Percentiles rank a stretch among this genome's conserved stretches.
These are phyloP conservation scores for Balakata baccata DNA, from an alignment of 345 rosid species.

Conservation along the genomic window DNA sequence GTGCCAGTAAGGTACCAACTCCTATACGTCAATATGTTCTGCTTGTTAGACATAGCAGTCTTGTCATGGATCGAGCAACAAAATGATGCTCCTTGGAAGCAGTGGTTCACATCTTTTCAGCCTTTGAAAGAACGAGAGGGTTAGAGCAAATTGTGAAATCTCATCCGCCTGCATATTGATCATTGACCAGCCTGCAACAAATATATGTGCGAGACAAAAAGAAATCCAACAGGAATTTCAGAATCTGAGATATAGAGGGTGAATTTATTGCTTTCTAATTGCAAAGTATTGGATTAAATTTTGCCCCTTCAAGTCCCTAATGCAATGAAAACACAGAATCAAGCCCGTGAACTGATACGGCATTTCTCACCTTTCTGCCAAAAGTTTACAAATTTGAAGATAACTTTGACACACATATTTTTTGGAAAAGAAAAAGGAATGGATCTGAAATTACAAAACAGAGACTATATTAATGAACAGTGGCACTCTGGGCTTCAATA, in stretches of 20 bases:
- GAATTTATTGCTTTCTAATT: slow-evolving; percentile 15
- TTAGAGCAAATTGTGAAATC: slow-evolving; percentile 39
- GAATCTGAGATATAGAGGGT: slow-evolving; percentile 16
- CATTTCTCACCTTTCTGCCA: not conserved
- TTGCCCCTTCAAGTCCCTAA: not conserved
- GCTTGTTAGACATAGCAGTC: slow-evolving; percentile 81
- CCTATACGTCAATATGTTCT: slow-evolving; percentile 77
- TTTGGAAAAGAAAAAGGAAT: no score
- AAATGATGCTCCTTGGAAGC: slow-evolving; percentile 93
- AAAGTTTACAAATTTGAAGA: not conserved
- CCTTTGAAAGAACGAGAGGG: slow-evolving; percentile 54
- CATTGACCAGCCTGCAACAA: not conserved
- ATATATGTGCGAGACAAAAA: not conserved
- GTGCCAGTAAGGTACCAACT: slow-evolving; percentile 84
- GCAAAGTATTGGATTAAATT: not conserved
- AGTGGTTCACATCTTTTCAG: slow-evolving; percentile 58
- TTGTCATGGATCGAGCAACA: slow-evolving; percentile 92
- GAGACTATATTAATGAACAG: slow-evolving; percentile 51
- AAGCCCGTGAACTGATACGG: slow-evolving; percentile 1
- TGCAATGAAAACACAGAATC: not conserved
- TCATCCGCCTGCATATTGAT: not conserved
- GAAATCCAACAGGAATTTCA: slow-evolving; percentile 15
- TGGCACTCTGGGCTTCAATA: slow-evolving; percentile 71
- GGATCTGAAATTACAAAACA: slow-evolving; percentile 11
- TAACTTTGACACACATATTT: not conserved